These are phyloP conservation scores for Amborella trichopoda DNA, from an alignment of 164 flowering plant species.

Conservation along the genomic window DNA sequence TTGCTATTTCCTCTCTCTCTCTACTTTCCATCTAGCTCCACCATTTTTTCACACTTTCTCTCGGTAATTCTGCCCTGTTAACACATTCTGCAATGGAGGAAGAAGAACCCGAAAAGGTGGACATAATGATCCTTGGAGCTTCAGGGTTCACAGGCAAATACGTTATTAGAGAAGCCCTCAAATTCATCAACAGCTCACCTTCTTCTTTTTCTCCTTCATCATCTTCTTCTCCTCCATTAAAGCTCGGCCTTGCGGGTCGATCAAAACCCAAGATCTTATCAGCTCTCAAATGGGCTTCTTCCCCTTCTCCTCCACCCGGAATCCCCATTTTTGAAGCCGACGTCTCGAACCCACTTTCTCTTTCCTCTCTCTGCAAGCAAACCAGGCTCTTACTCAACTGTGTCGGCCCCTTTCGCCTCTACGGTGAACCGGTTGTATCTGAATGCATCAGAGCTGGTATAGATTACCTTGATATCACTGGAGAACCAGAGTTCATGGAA, in stretches of 20 bases:
- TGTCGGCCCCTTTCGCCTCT: constrained; percentile 69
- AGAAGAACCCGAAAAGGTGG: constrained; percentile 13
- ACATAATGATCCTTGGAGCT: constrained; percentile 62
- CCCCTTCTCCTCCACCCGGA: constrained; percentile 38
- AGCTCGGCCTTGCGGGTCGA: constrained; percentile 69
- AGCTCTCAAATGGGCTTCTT: constrained; percentile 57
- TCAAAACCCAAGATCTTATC: constrained; percentile 24
- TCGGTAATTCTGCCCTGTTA: too few relatives aligned
- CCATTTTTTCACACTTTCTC: too few relatives aligned
- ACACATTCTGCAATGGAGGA: too few relatives aligned
- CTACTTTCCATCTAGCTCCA: too few relatives aligned
- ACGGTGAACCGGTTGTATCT: constrained; percentile 64
- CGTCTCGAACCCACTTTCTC: constrained; percentile 41
- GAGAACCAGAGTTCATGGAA: constrained; percentile 95
- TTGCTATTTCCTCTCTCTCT: too few relatives aligned
- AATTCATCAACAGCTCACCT: constrained; percentile 29
- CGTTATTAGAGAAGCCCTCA: constrained; percentile 61
- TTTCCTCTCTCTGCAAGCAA: constrained; percentile 29
- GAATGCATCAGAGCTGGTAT: constrained; percentile 56
- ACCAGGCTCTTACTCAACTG: constrained; percentile 62
- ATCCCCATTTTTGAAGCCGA: constrained; percentile 51
- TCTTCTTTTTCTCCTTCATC: background rate
- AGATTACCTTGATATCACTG: constrained; percentile 68
- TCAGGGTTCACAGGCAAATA: constrained; percentile 90
- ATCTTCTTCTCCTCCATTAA: constrained; percentile 42